These are phyloP conservation scores for Eimeria sp. DNA, from an alignment of 169 alveolate species.

Conservation along the genomic window DNA sequence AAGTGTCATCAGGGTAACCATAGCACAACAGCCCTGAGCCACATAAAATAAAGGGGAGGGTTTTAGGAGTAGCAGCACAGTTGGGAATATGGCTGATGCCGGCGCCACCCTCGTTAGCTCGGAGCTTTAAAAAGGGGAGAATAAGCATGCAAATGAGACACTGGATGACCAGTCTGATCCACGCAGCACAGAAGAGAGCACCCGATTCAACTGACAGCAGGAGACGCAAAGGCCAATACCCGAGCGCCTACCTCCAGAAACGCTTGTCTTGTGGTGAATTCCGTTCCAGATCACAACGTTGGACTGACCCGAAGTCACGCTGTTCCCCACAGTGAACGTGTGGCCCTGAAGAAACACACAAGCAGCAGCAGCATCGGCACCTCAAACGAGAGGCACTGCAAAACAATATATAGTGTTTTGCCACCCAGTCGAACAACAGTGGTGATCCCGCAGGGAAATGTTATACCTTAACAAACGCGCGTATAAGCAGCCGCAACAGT, in stretches of 20 bases:
- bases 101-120: background rate
- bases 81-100: background rate
- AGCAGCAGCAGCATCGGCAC: conserved; percentile 23
- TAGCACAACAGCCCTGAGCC: conserved; percentile 28
- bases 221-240: background rate
- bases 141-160: background rate
- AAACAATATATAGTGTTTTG: background rate
- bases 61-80: background rate
- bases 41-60: background rate
- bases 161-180: background rate
- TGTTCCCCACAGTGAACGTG: conserved; percentile 93
- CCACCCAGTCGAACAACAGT: background rate
- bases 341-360: conserved; percentile 82
- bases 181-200: background rate
- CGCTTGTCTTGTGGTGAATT: conserved; percentile 94
- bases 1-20: conserved; percentile 54
- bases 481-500: conserved; percentile 88
- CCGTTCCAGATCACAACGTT: conserved; percentile 94
- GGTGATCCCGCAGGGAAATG: background rate
- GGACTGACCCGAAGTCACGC: conserved; percentile 93
- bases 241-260: conserved; percentile 89
- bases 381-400: background rate
- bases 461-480: conserved; percentile 90
- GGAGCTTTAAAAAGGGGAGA: background rate
- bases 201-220: background rate